Base-by-base conservation (phyloP, 768 basidiomycete species). In the Rhodotorula taiwanensis region DNA sequence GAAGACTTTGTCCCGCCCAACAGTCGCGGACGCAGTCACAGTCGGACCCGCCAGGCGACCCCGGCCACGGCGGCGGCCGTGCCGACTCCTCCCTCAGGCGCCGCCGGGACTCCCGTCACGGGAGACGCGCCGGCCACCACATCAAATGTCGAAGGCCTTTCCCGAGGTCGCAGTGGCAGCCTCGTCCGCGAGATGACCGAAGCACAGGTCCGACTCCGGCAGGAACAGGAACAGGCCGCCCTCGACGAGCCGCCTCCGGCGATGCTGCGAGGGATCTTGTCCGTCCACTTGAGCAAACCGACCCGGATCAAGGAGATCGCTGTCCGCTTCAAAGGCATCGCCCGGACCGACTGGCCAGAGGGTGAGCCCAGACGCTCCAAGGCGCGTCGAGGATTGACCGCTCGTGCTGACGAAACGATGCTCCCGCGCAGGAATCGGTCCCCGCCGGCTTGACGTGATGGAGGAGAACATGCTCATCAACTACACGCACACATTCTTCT, bases 281-380 rank as follows among this genome's bases (percentile, higher is more conserved):
- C 82, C 3, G 77, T 88, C 61, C 79, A 78, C 20, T 76, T 87
- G 44, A 78, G 79, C 34, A 94, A 94, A 74, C 84, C 91, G 1
- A 91, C 84, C 56, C 84, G 84, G 74, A 85, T 99, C 69, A 85
- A 86, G 36, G 87, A 84, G 71, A 92, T 99, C 60, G 85, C 86
- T 58, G 79, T 95, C 43, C 83, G 85, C 74, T 77, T 99, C 27
- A 79, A 84, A 49, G 92, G 88, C 5, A 86, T 79, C 62, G 80
- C 85, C 5, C 77, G 80, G 28, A 87, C 85, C 7, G 81, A 83
- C 42, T 95, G 90, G 86, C 84, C 86, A 4, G 91, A 95, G 81
- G 89, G 93, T 91, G 64, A 55, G 80, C 74, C 25, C 28, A 20
- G 18, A n/a, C n/a, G n/a, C n/a, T n/a, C n/a, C n/a, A n/a, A n/a